Conservation (phyloP, 1,284 basidiomycete species). For the Agroathelia rolfsii region DNA sequence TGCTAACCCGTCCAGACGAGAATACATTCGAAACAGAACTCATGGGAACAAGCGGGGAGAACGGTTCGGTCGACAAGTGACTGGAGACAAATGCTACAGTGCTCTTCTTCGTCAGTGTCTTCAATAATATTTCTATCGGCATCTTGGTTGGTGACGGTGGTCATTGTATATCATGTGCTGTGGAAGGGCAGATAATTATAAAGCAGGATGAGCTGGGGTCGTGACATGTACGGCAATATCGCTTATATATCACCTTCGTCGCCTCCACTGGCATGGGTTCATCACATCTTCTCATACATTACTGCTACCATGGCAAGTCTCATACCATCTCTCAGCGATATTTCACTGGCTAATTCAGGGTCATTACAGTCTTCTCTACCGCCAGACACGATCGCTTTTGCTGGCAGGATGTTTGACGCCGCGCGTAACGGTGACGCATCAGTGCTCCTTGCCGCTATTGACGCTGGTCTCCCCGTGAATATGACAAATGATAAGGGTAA, state of each 20-base stretch:
- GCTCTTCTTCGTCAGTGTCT: slow-evolving; percentile 25
- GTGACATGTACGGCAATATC: no score
- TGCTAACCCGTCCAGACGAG: slow-evolving; percentile 70
- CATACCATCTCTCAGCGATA: neutral
- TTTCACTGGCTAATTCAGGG: neutral
- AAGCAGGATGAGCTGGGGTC: no score
- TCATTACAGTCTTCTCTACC: slow-evolving; percentile 24
- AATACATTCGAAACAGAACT: slow-evolving; percentile 85
- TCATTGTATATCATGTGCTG: neutral
- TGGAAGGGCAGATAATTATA: no score
- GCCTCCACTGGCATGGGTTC: no score
- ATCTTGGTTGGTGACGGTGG: neutral
- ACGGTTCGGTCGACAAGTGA: slow-evolving; percentile 66
- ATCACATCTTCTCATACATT: no score
- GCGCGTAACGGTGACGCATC: slow-evolving; percentile 53
- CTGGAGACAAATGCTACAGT: slow-evolving; percentile 72
- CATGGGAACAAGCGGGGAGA: slow-evolving; percentile 74
- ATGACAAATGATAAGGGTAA: slow-evolving; percentile 67
- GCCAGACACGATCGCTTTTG: slow-evolving; percentile 54
- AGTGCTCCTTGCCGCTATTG: slow-evolving; percentile 48
- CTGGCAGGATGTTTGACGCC: slow-evolving; percentile 67
- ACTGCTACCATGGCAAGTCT: no score
- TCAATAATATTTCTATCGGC: slow-evolving; percentile 2
- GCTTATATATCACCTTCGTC: no score
- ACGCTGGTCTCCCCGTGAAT: slow-evolving; percentile 69